Evolutionary conservation across 2,329 filamentous ascomycete species (phyloP).

Genomic region (Microcyclosporella mali): DNA sequence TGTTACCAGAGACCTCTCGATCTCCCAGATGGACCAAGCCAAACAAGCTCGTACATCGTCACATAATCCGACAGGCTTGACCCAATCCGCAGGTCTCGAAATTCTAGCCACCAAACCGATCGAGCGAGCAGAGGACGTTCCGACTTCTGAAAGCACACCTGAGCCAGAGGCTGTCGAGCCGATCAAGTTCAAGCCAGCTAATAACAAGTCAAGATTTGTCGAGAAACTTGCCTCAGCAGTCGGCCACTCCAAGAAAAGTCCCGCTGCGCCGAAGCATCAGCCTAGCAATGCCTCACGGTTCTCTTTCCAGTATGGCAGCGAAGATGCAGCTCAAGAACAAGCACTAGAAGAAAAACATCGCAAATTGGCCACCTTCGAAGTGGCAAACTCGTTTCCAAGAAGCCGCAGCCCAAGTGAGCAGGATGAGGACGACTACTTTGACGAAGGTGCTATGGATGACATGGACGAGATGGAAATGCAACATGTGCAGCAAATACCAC

Average conservation of each 20-base stretch:
- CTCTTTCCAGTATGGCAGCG: constrained; percentile 72
- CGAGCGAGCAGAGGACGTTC: constrained; percentile 7
- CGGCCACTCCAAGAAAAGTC: constrained; percentile 22
- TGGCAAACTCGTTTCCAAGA: constrained; percentile 7
- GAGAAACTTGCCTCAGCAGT: constrained; percentile 28
- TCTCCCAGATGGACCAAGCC: constrained; percentile 2
- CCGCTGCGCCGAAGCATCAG: constrained; percentile 37
- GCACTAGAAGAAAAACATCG: constrained; percentile 64
- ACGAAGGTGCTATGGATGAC: constrained; percentile 40
- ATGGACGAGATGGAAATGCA: constrained; percentile 41
- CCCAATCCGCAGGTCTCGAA: neutral
- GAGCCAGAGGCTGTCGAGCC: constrained; percentile 7
- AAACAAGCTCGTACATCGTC: neutral
- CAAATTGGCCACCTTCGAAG: constrained; percentile 14
- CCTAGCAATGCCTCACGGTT: constrained; percentile 69
- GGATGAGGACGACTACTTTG: constrained; percentile 34
- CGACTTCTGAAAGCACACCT: constrained; percentile 15
- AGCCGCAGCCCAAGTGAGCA: constrained; percentile 21
- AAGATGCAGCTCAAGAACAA: constrained; percentile 58
- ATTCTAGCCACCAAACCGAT: constrained; percentile 3
- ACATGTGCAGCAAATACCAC: constrained; percentile 8
- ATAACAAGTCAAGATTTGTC: constrained; percentile 20
- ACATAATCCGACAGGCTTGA: neutral
- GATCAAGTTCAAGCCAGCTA: constrained; percentile 10
- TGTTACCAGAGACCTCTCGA: constrained; percentile 7